A percentile compares a stretch with the other conserved stretches of the same genome.
Evolutionary conservation across 768 basidiomycete species (phyloP).

Genomic region (Lactarius quietus): DNA sequence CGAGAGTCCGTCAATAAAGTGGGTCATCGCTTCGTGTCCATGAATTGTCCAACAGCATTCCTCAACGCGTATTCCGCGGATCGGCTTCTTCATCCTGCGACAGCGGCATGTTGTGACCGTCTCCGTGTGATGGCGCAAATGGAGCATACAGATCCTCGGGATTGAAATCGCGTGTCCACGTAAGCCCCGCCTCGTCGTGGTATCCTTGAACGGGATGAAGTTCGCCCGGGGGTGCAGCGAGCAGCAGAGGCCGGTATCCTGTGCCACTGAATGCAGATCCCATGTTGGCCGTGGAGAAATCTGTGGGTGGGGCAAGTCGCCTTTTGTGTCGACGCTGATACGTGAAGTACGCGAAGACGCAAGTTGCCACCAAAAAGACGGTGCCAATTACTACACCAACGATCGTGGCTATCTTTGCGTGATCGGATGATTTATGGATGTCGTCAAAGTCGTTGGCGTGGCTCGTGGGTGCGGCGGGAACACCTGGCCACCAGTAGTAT

Average conservation of each 20-base stretch:
- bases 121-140: neutral
- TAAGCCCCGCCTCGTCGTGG: neutral
- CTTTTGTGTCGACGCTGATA: neutral
- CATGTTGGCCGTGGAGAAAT: neutral
- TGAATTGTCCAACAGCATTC: neutral
- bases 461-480: neutral
- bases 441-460: neutral
- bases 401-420: neutral
- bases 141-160: neutral
- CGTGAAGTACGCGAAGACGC: neutral
- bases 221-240: slow-evolving; percentile 17
- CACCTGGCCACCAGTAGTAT: slow-evolving; percentile 15
- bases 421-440: neutral
- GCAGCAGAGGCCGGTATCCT: slow-evolving; percentile 13
- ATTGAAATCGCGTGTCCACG: neutral
- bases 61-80: slow-evolving; percentile 3
- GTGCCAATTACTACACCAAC: neutral
- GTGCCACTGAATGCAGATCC: neutral
- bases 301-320: neutral
- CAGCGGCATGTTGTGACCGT: neutral
- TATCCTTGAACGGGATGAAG: slow-evolving; percentile 5
- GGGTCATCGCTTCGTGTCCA: neutral
- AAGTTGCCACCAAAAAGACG: neutral
- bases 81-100: slow-evolving; percentile 2
- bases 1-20: neutral